Evolutionary conservation across 2,329 filamentous ascomycete genomes (phyloP), one percentile per base, ranked within the genome.

Genomic region (Hypoxylon sp.): DNA sequence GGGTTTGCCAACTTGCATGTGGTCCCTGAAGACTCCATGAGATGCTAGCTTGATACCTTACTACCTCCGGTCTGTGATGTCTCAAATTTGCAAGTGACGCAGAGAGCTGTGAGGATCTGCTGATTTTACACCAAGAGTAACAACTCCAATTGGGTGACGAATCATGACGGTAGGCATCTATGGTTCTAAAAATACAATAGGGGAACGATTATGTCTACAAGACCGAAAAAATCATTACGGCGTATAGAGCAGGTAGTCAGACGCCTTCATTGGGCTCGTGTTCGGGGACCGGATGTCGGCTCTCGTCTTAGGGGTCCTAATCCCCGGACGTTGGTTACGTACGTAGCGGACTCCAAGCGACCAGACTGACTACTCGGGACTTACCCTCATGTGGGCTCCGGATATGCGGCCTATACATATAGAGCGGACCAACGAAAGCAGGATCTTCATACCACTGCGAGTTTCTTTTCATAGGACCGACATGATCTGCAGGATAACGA

Each of bases 401-500:
- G 20, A 6, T 14, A 48, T 40, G 50, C 50, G 50, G 42, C 59
- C 30, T 46, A 33, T 35, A 17, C 48, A 48, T 20, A 40, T 30
- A 56, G 46, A 42, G 40, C 48, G 37, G 46, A 54, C 42, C 35
- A 48, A 48, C 37, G 49, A 46, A 37, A 66, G 51, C 22, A 22
- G 37, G 49, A 57, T 61, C 53, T 49, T 35, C 33, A 22, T 53
- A 25, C 27, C 49, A 22, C 27, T 27, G 22, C 17, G 22, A 17
- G 10, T 42, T 44, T 44, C 31, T 27, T 25, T 17, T 31, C 56
- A 50, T 35, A 33, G 33, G 55, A 61, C 58, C 46, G 42, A 46
- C 54, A 66, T 69, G 63, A 66, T 69, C 62, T 56, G 48, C 62
- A 50, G 20, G n/a, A 48, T 30, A 48, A 42, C 50, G 48, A 66